Base-by-base conservation (phyloP, 1,284 basidiomycete genomes). In the Ganoderma sinense region DNA sequence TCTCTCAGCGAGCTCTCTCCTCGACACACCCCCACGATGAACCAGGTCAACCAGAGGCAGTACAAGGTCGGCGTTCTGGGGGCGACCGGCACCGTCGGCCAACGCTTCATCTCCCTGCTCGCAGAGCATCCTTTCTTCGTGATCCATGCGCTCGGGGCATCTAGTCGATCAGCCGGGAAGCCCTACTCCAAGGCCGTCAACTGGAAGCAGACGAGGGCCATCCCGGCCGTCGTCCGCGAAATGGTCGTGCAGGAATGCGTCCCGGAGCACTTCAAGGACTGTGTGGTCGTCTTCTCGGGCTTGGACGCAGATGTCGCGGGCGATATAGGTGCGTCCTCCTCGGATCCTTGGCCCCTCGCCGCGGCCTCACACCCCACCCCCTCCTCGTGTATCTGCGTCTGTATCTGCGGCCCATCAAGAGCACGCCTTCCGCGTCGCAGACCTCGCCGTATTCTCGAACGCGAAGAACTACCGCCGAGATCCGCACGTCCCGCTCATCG, bases 381-480 rank as follows among this genome's bases (percentile, higher is more conserved):
- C 26, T 29, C 23, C 31, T 56, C 41, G 36, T 36, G 36, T 36
- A 8, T 36, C 33, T 36, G 33, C 33, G 33, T 36, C 33, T 33
- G 33, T 33, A 7, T 4, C 33, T 33, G 33, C 43, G 14, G 16
- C 10, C 10, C 1, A 51, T 61, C 31, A 75, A 98, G 98, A 99
- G 86, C 84, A 87, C 48, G 92, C 93, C 0, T 98, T 99, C 84
- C 87, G 97, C 75, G 82, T 87, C 23, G 95, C 97, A 41, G 94
- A 99, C 77, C 88, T 98, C 62, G 91, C 94, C 67, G 94, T 99
- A 33, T 99, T 99, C 83, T 98, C 97, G 36, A 99, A 99, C 77
- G 93, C 98, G n/a, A 98, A 98, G 83, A 99, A 97, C 82, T 97
- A 94, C 83, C 90, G 98, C 66, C 87, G 96, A 48, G 97, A 99